These are phyloP conservation scores for Vickermania ingenoplastis DNA, from an alignment of 208 protist species.

Conservation along the genomic window DNA sequence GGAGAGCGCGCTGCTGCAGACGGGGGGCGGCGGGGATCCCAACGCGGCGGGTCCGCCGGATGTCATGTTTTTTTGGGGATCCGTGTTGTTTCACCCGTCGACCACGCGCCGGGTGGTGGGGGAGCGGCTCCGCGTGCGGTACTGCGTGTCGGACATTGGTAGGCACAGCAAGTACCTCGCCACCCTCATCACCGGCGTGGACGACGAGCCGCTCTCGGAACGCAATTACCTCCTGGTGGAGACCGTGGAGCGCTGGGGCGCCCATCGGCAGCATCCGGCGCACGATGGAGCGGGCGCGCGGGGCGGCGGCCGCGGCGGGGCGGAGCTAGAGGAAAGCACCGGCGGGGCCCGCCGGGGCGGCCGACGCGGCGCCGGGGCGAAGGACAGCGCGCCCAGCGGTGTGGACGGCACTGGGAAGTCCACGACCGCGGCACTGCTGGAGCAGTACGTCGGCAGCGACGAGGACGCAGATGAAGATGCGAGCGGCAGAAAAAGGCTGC, in stretches of 20 bases:
- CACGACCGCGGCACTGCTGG: too few relatives aligned
- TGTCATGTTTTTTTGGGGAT: slow-evolving; percentile 44
- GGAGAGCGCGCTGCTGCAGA: neutral
- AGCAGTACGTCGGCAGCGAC: slow-evolving; percentile 9
- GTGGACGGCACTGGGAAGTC: slow-evolving; percentile 1
- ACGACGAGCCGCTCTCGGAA: slow-evolving; percentile 33
- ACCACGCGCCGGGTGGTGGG: slow-evolving; percentile 27
- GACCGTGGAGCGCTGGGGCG: slow-evolving; percentile 5
- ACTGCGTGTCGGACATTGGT: slow-evolving; percentile 43
- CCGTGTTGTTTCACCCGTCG: slow-evolving; percentile 43
- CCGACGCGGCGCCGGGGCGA: slow-evolving; percentile 3
- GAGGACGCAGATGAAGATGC: slow-evolving; percentile 8
- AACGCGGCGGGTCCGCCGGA: slow-evolving; percentile 21
- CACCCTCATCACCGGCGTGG: slow-evolving; percentile 51
- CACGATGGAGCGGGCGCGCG: neutral
- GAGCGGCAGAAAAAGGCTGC: slow-evolving; percentile 3
- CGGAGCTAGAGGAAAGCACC: slow-evolving; percentile 11
- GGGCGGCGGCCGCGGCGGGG: slow-evolving; percentile 7
- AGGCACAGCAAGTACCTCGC: slow-evolving; percentile 46
- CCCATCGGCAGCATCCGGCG: slow-evolving; percentile 8
- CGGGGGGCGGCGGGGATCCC: slow-evolving; percentile 5
- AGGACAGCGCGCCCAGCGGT: slow-evolving; percentile 4
- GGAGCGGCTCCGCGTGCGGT: slow-evolving; percentile 43
- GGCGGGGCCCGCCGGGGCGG: slow-evolving; percentile 1
- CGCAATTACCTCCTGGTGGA: slow-evolving; percentile 39